A percentile compares a stretch with the other conserved stretches of the same genome.
Conservation (phyloP, 148 eudicot species). For the Oxyria digyna region DNA sequence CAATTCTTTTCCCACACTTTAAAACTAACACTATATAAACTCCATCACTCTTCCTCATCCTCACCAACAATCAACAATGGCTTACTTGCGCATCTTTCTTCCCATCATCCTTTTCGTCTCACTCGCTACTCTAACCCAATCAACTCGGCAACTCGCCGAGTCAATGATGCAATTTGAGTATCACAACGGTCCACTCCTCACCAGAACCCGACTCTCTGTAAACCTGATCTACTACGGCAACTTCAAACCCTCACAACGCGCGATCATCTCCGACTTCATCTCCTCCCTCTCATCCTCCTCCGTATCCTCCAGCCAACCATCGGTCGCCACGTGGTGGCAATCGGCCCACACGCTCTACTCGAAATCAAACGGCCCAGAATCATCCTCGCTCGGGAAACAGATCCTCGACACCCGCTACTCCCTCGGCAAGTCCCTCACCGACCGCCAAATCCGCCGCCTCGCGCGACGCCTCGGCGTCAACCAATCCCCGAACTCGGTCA, state of each 20-base stretch:
- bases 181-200: constrained; percentile 34
- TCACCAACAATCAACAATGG: too few species aligned
- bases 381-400: neutral
- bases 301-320: neutral
- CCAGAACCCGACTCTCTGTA: constrained; percentile 24
- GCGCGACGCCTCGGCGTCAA: neutral
- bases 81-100: neutral
- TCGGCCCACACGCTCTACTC: too few species aligned
- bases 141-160: neutral
- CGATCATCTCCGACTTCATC: constrained; percentile 31
- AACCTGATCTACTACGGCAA: constrained; percentile 40
- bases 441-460: neutral
- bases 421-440: constrained; percentile 2
- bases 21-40: too few species aligned
- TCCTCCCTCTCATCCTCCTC: constrained; percentile 19
- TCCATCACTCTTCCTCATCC: too few species aligned
- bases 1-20: neutral
- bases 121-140: neutral
- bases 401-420: neutral
- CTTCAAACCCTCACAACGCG: constrained; percentile 26
- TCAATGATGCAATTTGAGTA: constrained; percentile 16
- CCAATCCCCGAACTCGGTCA: neutral
- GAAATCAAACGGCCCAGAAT: too few species aligned
- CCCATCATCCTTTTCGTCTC: neutral
- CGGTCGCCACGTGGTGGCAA: neutral